Percentiles rank a stretch among this genome's conserved stretches.
Conservation (phyloP, 2,329 filamentous ascomycete genomes). For the Monilinia fructigena region DNA sequence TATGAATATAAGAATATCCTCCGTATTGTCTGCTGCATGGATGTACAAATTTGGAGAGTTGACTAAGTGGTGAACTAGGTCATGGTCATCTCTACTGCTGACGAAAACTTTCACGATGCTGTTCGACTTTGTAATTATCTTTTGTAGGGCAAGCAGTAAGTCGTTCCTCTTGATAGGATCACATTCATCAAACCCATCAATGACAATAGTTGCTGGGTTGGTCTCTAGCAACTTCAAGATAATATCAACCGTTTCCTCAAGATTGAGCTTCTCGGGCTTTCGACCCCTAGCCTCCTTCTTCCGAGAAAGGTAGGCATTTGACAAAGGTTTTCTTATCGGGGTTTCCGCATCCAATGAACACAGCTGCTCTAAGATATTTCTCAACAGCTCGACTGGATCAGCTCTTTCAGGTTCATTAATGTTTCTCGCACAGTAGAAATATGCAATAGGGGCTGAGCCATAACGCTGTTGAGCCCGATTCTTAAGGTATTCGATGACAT, state of each 20-base stretch:
- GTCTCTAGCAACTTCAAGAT: constrained; percentile 14
- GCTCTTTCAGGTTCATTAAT: constrained; percentile 32
- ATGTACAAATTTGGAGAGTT: constrained; percentile 18
- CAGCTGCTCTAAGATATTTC: constrained; percentile 32
- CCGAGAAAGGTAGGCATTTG: neutral
- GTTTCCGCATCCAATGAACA: neutral
- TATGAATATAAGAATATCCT: neutral
- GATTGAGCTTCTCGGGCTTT: constrained; percentile 7
- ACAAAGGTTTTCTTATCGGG: constrained; percentile 10
- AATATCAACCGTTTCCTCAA: constrained; percentile 14
- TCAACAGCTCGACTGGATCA: constrained; percentile 31
- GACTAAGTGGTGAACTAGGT: constrained; percentile 23
- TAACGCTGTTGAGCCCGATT: neutral
- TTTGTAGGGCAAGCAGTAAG: constrained; percentile 20
- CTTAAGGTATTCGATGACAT: constrained; percentile 25
- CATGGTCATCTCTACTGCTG: constrained; percentile 24
- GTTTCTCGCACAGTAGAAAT: constrained; percentile 38
- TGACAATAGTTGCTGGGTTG: constrained; percentile 22
- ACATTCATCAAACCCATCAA: constrained; percentile 29
- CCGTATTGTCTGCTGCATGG: neutral
- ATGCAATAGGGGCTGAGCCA: constrained; percentile 24
- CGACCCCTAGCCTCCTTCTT: constrained; percentile 9
- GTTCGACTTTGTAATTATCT: constrained; percentile 19
- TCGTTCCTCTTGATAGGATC: constrained; percentile 15
- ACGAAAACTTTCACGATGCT: constrained; percentile 26